Evolutionary conservation across 2,329 filamentous ascomycete genomes (phyloP), one percentile per base, ranked within the genome.

Genomic region (Waltergamsia citrina): DNA sequence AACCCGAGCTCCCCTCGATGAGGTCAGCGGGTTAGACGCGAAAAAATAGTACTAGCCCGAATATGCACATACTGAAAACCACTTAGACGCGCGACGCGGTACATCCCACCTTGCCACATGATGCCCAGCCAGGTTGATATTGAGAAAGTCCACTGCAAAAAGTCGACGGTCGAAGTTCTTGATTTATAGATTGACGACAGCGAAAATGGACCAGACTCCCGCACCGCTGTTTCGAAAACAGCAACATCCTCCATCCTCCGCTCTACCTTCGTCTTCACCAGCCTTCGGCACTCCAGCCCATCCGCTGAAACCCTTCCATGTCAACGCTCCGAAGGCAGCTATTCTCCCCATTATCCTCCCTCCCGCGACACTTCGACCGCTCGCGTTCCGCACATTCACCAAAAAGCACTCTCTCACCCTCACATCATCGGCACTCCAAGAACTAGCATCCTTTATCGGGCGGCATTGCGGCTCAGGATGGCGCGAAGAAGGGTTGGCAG

Each of bases 401-500:
- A 95, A 95, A 59, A 98, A 96, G 52, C 86, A 98, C 60, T 93
- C 90, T 47, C 67, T 98, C 36, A 96, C 88, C 0, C 74, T 98
- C 34, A 88, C 85, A 7, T 92, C 90, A 0, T 78, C 87, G 1
- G 86, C 92, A 0, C 65, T 98, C 5, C 80, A 90, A 54, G 76
- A 84, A 30, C 69, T 98, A 21, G 88, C 92, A 15, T 71, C 75
- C 2, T 98, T 98, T 55, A 82, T 98, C 34, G 93, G 92, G 9
- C 81, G 85, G 46, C 83, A 94, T 57, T 98, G 92, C 55, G 92
- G 92, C 22, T 88, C 88, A 37, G 86, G 80, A 78, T 98, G 92
- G 92, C 77, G 90, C 48, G 88, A 96, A 62, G 87, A 94, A 54
- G 90, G 93, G 0, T 66, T 95, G 21, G 92, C 88, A 3, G 93